Evolutionary conservation across 2,329 filamentous ascomycete species (phyloP).

Genomic region (Didymosphaeria variabile): DNA sequence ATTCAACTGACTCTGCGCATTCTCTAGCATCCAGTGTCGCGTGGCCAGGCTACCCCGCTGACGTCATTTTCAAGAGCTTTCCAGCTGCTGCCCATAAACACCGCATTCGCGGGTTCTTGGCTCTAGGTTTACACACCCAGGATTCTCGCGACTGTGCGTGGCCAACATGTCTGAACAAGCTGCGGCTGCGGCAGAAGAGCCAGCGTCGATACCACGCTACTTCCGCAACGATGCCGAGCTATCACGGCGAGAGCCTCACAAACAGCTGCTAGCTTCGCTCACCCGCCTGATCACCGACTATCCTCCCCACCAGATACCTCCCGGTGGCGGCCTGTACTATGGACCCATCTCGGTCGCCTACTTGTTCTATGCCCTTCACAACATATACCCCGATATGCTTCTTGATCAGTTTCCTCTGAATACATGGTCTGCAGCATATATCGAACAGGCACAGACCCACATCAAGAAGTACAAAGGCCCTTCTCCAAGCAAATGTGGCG

Average conservation of each 20-base stretch:
- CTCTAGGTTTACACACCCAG: neutral
- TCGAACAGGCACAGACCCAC: slow-evolving; percentile 59
- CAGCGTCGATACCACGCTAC: slow-evolving; percentile 50
- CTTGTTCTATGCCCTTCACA: slow-evolving; percentile 60
- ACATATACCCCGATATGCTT: slow-evolving; percentile 57
- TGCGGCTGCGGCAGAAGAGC: slow-evolving; percentile 28
- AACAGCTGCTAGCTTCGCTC: slow-evolving; percentile 60
- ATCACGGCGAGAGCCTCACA: slow-evolving; percentile 55
- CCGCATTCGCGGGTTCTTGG: neutral
- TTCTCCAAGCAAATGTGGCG: slow-evolving; percentile 56
- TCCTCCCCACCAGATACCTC: slow-evolving; percentile 56
- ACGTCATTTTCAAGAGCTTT: slow-evolving; percentile 27
- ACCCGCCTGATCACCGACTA: slow-evolving; percentile 58
- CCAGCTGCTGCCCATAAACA: slow-evolving; percentile 1
- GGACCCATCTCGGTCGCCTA: slow-evolving; percentile 61
- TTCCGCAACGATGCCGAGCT: slow-evolving; percentile 52
- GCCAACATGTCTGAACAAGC: slow-evolving; percentile 40
- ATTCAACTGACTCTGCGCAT: neutral
- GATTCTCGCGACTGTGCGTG: neutral
- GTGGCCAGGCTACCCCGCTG: slow-evolving; percentile 24
- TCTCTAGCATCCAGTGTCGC: neutral
- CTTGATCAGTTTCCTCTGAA: slow-evolving; percentile 58
- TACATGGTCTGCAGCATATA: slow-evolving; percentile 60
- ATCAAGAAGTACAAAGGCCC: slow-evolving; percentile 60
- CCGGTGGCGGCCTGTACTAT: slow-evolving; percentile 60